phyloP scores from a whole-genome alignment of 257 asterid species.

The Solanum verrucosum region DNA sequence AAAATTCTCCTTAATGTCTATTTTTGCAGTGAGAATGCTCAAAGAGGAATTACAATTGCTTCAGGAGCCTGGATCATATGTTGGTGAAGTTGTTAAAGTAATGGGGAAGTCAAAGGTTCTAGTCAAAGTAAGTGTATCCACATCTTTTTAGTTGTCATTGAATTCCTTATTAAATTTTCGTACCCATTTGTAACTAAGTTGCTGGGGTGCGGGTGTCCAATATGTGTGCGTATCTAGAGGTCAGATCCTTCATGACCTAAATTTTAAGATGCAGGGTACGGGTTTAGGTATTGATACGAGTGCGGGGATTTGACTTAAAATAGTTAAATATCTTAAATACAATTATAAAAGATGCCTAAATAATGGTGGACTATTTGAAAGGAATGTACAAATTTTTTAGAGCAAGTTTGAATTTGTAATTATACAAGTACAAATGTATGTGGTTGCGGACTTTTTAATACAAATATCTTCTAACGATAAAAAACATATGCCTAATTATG shows the following conservation, averaged over 20 bases:
- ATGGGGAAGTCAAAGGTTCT: conserved; percentile 96
- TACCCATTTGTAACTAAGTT: background rate
- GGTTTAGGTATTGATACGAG: background rate
- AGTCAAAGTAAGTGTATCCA: conserved; percentile 55
- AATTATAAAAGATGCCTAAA: background rate
- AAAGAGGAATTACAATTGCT: conserved; percentile 93
- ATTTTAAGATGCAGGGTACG: background rate
- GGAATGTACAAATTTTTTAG: background rate
- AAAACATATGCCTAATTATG: background rate
- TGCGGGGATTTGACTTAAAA: background rate
- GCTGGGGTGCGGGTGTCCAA: background rate
- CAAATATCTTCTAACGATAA: background rate
- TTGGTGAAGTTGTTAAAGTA: conserved; percentile 94
- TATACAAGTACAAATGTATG: background rate
- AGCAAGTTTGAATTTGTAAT: background rate
- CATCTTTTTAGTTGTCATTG: background rate
- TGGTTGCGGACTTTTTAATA: background rate
- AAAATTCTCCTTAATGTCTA: background rate
- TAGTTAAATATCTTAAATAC: background rate
- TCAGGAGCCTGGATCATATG: conserved; percentile 97
- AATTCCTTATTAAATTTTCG: background rate
- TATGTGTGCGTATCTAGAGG: background rate
- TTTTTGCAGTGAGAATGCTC: conserved; percentile 59
- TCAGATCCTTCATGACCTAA: background rate
- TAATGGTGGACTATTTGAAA: background rate